Percentiles rank a stretch among this genome's conserved stretches.
phyloP scores from a whole-genome alignment of 2,329 filamentous ascomycete species.

The Microcyclosporella mali region DNA sequence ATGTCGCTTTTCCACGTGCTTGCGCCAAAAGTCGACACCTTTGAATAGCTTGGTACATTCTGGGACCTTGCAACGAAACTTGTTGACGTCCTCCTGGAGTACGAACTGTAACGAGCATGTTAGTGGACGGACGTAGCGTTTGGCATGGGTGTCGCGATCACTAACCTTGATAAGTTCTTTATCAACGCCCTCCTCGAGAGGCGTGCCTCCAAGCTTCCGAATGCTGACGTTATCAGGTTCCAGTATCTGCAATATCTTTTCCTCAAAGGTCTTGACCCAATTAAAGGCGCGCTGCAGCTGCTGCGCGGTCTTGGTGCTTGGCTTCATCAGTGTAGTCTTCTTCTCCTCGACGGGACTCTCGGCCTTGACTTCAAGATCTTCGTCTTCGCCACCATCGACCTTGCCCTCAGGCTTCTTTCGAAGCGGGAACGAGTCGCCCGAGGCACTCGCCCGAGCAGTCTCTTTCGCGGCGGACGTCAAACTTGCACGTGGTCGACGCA shows the following conservation, averaged over 20 bases:
- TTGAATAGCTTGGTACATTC: slow-evolving; percentile 97
- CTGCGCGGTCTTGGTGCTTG: slow-evolving; percentile 72
- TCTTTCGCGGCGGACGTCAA: slow-evolving; percentile 76
- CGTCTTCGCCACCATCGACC: slow-evolving; percentile 49
- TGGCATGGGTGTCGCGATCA: background rate
- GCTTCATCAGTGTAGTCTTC: slow-evolving; percentile 43
- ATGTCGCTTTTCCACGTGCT: slow-evolving; percentile 96
- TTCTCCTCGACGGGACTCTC: slow-evolving; percentile 59
- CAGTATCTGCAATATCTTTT: slow-evolving; percentile 87
- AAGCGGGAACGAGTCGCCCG: slow-evolving; percentile 74
- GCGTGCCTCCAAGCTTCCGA: slow-evolving; percentile 82
- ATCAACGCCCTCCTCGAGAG: slow-evolving; percentile 75
- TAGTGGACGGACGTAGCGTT: background rate
- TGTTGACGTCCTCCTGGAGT: slow-evolving; percentile 96
- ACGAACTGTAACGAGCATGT: slow-evolving; percentile 49
- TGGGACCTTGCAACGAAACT: slow-evolving; percentile 92
- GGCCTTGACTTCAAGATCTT: slow-evolving; percentile 20
- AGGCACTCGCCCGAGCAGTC: slow-evolving; percentile 77
- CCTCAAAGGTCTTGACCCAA: slow-evolving; percentile 98
- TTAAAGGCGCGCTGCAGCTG: slow-evolving; percentile 93
- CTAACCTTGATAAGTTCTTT: slow-evolving; percentile 68
- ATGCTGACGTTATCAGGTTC: slow-evolving; percentile 85
- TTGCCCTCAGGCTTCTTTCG: slow-evolving; percentile 51
- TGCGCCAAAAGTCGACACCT: slow-evolving; percentile 93
- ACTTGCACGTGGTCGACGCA: slow-evolving; percentile 81